Conservation (phyloP, 2,329 filamentous ascomycete species). For the Hymenoscyphus occultus region DNA sequence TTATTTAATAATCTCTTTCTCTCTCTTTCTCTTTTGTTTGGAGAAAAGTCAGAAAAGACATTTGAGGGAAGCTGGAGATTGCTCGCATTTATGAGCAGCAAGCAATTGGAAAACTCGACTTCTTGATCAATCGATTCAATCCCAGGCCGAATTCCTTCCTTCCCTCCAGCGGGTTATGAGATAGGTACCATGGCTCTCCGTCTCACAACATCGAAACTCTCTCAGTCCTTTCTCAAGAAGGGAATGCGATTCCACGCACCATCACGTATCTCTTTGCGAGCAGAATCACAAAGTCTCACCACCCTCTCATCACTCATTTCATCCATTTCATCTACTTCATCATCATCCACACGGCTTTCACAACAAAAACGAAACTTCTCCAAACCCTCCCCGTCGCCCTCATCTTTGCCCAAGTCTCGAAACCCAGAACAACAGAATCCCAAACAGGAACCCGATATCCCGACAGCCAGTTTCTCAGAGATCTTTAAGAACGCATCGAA, state of each 20-base stretch:
- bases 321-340: too few species aligned
- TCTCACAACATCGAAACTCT: not conserved
- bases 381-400: too few species aligned
- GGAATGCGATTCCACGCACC: not conserved
- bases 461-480: not conserved
- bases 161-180: too few species aligned
- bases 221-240: not conserved
- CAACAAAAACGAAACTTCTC: not conserved
- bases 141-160: too few species aligned
- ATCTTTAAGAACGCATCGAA: not conserved
- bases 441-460: not conserved
- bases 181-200: not conserved
- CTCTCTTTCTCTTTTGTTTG: too few species aligned
- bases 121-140: too few species aligned
- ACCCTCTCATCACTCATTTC: not conserved
- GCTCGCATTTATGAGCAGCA: too few species aligned
- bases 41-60: too few species aligned
- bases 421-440: not conserved
- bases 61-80: too few species aligned
- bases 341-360: too few species aligned
- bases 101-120: too few species aligned
- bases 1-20: too few species aligned
- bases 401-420: not conserved
- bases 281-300: not conserved
- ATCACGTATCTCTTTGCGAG: not conserved